Conservation (phyloP, 257 asterid species). For the Plectranthus barbatus region DNA sequence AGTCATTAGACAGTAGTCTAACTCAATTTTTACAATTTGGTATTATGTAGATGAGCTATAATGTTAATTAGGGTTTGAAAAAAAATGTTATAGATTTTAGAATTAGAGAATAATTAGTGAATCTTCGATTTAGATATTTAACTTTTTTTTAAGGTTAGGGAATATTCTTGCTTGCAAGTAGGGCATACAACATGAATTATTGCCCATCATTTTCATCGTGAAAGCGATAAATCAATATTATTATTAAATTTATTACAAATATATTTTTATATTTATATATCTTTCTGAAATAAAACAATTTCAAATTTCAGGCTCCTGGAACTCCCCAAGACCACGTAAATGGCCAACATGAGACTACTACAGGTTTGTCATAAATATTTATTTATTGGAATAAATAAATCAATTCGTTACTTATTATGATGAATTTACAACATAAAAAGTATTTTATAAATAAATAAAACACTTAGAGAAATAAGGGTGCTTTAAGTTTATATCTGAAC, state of each 20-base stretch:
- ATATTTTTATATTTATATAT: not conserved
- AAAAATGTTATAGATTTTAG: not conserved
- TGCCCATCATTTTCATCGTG: constrained; percentile 1
- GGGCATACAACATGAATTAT: constrained; percentile 1
- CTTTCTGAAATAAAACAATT: not conserved
- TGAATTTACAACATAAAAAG: too few relatives aligned
- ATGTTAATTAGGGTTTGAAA: too few relatives aligned
- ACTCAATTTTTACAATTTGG: too few relatives aligned
- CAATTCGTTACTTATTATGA: too few relatives aligned
- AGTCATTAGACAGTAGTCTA: too few relatives aligned
- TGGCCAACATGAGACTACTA: constrained; percentile 22
- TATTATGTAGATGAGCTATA: too few relatives aligned
- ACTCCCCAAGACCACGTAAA: constrained; percentile 24
- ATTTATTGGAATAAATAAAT: too few relatives aligned
- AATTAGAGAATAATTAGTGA: not conserved
- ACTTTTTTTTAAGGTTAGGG: constrained; percentile 2
- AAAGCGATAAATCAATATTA: not conserved
- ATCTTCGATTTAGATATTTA: not conserved
- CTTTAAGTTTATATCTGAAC: too few relatives aligned
- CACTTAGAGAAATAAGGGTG: too few relatives aligned
- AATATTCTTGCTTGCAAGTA: constrained; percentile 9
- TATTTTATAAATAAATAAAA: too few relatives aligned
- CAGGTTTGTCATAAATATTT: constrained; percentile 26
- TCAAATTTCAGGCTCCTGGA: constrained; percentile 38
- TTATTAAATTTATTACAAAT: not conserved